Percentiles rank a stretch among this genome's conserved stretches.
These are phyloP conservation scores for Dissophora globulifera DNA, from an alignment of 192 early-diverging fungal species.

Conservation along the genomic window DNA sequence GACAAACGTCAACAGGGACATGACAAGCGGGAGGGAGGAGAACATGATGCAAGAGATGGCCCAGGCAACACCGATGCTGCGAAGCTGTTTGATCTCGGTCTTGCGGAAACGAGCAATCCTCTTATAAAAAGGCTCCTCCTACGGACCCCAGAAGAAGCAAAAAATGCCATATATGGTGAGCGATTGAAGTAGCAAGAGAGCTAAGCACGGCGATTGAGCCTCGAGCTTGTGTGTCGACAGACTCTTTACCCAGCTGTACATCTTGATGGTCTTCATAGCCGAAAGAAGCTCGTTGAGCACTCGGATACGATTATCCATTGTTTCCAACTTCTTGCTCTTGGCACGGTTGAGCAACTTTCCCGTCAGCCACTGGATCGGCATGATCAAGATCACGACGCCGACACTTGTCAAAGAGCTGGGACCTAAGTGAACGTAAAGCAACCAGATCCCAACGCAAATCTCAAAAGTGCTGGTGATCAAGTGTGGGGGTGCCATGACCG, in stretches of 20 bases:
- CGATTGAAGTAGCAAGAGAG: too few species aligned
- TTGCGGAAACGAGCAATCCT: conserved; percentile 14
- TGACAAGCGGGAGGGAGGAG: conserved; percentile 26
- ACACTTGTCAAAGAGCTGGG: conserved; percentile 14
- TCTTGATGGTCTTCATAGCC: conserved; percentile 48
- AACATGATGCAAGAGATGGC: conserved; percentile 32
- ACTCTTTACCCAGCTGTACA: conserved; percentile 27
- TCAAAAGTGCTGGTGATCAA: neutral
- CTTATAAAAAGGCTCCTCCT: conserved; percentile 16
- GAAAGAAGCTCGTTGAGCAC: conserved; percentile 35
- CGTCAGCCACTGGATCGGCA: conserved; percentile 3
- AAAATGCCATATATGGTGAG: too few species aligned
- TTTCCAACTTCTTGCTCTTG: conserved; percentile 11
- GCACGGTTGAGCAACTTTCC: conserved; percentile 9
- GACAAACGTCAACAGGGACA: conserved; percentile 35
- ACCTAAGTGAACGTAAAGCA: conserved; percentile 1
- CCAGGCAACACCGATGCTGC: conserved; percentile 17
- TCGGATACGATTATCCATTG: conserved; percentile 38
- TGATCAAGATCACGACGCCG: conserved; percentile 13
- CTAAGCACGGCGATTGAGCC: too few species aligned
- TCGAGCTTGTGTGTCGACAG: too few species aligned
- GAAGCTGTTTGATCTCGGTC: conserved; percentile 10
- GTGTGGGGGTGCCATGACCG: neutral
- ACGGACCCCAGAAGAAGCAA: neutral
- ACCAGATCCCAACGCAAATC: conserved; percentile 4